These are phyloP conservation scores for Pichia sporocuriosa DNA, from an alignment of 805 yeast genomes.

Conservation along the genomic window DNA sequence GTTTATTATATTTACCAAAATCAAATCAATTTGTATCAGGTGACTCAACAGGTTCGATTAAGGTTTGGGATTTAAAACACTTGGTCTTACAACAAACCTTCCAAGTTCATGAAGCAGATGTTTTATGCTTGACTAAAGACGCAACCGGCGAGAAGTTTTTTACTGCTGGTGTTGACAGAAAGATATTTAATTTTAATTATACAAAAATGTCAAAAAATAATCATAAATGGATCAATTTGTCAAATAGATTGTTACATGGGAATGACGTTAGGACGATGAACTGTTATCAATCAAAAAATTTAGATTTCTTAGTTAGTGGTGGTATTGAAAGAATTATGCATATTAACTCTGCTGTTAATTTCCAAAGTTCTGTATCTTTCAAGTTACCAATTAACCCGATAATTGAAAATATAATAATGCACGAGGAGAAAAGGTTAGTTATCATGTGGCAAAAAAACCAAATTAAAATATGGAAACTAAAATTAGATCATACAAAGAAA, in stretches of 20 bases:
- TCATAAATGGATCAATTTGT: conserved; percentile 67
- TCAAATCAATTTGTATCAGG: conserved; percentile 83
- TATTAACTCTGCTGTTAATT: conserved; percentile 57
- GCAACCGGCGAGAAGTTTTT: conserved; percentile 57
- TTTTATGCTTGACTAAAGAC: conserved; percentile 63
- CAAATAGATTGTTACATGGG: conserved; percentile 75
- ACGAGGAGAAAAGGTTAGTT: conserved; percentile 43
- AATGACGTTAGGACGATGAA: conserved; percentile 79
- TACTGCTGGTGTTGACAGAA: conserved; percentile 91
- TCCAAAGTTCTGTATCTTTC: conserved; percentile 63
- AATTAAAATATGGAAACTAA: conserved; percentile 71
- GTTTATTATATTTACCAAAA: conserved; percentile 55
- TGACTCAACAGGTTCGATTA: conserved; percentile 91
- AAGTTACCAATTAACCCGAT: conserved; percentile 50
- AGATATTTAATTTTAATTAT: conserved; percentile 65
- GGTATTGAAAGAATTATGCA: conserved; percentile 74
- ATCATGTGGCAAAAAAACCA: conserved; percentile 78
- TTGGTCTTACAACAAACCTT: conserved; percentile 76
- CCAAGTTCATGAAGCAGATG: conserved; percentile 86
- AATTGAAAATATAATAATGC: conserved; percentile 29
- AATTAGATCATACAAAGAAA: conserved; percentile 36
- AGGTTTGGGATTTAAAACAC: conserved; percentile 83
- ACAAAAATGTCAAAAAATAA: conserved; percentile 33
- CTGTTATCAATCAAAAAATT: conserved; percentile 59
- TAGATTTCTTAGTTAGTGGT: conserved; percentile 68